Conservation (phyloP, 257 asterid genomes). For the Plectranthus barbatus region DNA sequence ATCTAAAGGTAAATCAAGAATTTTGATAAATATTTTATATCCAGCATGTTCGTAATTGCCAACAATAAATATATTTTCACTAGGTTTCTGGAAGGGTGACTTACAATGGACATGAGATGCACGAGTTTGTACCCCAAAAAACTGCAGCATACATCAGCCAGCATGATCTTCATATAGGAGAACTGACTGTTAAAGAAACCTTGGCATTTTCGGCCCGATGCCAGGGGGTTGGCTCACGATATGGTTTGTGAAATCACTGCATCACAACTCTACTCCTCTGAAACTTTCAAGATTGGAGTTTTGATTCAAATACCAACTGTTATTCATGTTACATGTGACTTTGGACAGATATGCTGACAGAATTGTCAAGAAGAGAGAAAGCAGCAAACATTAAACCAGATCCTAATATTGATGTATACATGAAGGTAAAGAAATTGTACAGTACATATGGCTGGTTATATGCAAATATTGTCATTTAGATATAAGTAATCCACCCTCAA, state of each 20-base stretch:
- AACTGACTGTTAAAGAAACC: constrained; percentile 72
- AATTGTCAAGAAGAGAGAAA: constrained; percentile 35
- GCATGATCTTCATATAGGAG: constrained; percentile 60
- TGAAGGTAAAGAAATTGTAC: constrained; percentile 30
- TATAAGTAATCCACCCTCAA: too few species aligned
- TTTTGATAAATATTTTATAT: neutral
- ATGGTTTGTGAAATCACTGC: constrained; percentile 32
- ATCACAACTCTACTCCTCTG: too few species aligned
- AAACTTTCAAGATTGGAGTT: too few species aligned
- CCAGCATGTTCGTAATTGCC: neutral
- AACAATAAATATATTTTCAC: neutral
- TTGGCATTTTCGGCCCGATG: constrained; percentile 64
- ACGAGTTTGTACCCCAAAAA: constrained; percentile 56
- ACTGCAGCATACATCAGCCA: constrained; percentile 66
- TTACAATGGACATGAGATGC: constrained; percentile 53
- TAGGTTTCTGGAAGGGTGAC: constrained; percentile 51
- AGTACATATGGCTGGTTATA: neutral
- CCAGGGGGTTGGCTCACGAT: constrained; percentile 72
- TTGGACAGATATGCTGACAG: constrained; percentile 53
- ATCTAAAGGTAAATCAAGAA: constrained; percentile 28
- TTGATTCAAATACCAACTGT: too few species aligned
- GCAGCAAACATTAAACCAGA: constrained; percentile 39
- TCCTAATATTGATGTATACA: constrained; percentile 32
- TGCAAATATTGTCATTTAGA: too few species aligned
- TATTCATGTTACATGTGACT: neutral